phyloP scores from a whole-genome alignment of 2,329 filamentous ascomycete species.

The Corynespora cassiicola region DNA sequence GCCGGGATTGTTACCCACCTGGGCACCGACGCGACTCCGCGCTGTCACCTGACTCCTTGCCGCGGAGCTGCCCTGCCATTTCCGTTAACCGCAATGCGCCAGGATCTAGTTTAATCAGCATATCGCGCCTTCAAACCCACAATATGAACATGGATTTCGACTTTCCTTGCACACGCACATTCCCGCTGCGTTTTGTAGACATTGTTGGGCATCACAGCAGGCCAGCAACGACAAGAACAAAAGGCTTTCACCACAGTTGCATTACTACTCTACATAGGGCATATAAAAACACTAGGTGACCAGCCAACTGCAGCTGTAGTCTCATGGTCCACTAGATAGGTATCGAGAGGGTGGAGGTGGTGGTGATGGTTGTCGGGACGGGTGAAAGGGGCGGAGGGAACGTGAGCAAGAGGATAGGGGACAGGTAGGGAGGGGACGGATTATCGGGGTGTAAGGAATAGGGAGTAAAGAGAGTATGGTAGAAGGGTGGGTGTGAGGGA shows the following conservation, averaged over 20 bases:
- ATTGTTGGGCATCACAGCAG: background rate
- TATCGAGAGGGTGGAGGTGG: constrained; percentile 1
- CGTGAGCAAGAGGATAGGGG: background rate
- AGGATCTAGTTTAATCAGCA: background rate
- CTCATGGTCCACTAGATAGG: background rate
- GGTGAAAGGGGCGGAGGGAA: constrained; percentile 1
- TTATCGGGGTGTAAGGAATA: constrained; percentile 6
- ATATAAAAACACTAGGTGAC: constrained; percentile 13
- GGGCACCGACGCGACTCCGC: too few species aligned
- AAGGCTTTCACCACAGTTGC: constrained; percentile 9
- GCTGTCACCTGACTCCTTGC: too few species aligned
- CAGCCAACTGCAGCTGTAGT: constrained; percentile 22
- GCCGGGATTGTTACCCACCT: too few species aligned
- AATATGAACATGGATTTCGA: too few species aligned
- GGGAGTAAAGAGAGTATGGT: constrained; percentile 9
- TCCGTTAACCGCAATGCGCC: constrained; percentile 1
- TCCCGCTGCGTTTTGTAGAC: too few species aligned
- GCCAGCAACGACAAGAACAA: background rate
- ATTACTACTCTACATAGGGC: constrained; percentile 28
- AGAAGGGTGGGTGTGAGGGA: constrained; percentile 10
- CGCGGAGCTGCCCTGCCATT: constrained; percentile 1
- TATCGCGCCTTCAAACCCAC: background rate
- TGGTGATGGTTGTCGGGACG: constrained; percentile 3
- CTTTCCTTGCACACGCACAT: too few species aligned
- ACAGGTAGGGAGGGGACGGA: constrained; percentile 1